Evolutionary conservation across 148 eudicot genomes (phyloP), one percentile per base, ranked within the genome.

Genomic region (Fagopyrum tataricum): DNA sequence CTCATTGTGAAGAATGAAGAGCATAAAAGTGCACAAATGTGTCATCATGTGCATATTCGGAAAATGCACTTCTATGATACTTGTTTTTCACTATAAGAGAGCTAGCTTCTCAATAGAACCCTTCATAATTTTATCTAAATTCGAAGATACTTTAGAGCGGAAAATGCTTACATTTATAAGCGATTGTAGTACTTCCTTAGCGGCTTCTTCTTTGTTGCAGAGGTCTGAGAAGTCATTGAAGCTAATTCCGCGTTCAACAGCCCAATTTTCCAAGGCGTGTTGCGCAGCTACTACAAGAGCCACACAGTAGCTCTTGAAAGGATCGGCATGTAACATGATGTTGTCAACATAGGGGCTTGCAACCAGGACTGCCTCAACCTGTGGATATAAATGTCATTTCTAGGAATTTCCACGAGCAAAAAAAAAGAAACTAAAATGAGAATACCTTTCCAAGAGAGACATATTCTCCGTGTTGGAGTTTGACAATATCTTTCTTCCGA

Each of bases 381-480:
- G 89, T 67, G 70, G 66, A 18, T 56, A 17, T 6, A n/a, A 0
- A 68, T 68, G 23, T 68, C n/a, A 61, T 61, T 61, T 61, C 41
- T 24, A 26, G 31, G 40, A 61, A 31, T 12, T 12, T 31, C 7
- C 39, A 6, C 11, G 41, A 26, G 20, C 20, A n/a, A 55, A 0
- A n/a, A 55, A 0, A 55, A 11, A 55, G 18, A 11, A 21, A 14
- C 44, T 66, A 14, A 31, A 67, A 3, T 67, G 44, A 67, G 70
- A 67, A 67, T 87, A 89, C 98, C 96, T 94, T 94, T 67, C 98
- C 98, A 70, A 91, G 80, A 66, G 98, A 94, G 75, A 94, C 87
- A 64, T 94, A 94, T 78, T 94, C 96, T 62, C 97, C 98, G 56
- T 89, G 96, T 84, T 91, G 96, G 80, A 94, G 97, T 78, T 94